A percentile compares a stretch with the other conserved stretches of the same genome.
phyloP scores from a whole-genome alignment of 805 yeast species.

The Candida boidinii region DNA sequence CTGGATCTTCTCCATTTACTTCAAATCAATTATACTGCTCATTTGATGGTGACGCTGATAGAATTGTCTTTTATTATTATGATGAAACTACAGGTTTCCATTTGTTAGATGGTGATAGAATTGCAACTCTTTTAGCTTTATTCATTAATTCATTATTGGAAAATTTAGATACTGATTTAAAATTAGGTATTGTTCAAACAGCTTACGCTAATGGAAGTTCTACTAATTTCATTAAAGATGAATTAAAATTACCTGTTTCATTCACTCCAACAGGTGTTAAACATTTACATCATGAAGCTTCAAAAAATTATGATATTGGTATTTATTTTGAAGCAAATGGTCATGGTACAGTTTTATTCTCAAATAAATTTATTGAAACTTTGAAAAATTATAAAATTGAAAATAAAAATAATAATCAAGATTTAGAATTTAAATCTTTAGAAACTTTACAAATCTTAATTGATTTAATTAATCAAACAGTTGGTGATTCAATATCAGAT shows the following conservation, averaged over 20 bases:
- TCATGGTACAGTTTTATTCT: slow-evolving; percentile 93
- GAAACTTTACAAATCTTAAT: slow-evolving; percentile 51
- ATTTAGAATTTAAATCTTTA: slow-evolving; percentile 41
- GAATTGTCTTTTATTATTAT: slow-evolving; percentile 74
- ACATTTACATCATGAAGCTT: slow-evolving; percentile 90
- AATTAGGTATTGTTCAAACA: slow-evolving; percentile 87
- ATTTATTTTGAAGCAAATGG: slow-evolving; percentile 98
- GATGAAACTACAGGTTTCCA: slow-evolving; percentile 32
- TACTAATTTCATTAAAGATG: slow-evolving; percentile 56
- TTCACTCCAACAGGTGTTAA: slow-evolving; percentile 96
- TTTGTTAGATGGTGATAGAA: slow-evolving; percentile 87
- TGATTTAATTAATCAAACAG: slow-evolving; percentile 84
- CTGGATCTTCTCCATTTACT: slow-evolving; percentile 33
- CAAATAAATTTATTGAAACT: slow-evolving; percentile 38
- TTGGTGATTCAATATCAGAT: slow-evolving; percentile 98
- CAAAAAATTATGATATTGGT: slow-evolving; percentile 78
- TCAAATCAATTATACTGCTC: slow-evolving; percentile 69
- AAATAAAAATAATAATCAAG: slow-evolving; percentile 31
- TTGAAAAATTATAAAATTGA: slow-evolving; percentile 22
- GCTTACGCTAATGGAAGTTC: slow-evolving; percentile 97
- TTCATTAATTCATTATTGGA: slow-evolving; percentile 43
- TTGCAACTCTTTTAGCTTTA: slow-evolving; percentile 74
- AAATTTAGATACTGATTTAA: slow-evolving; percentile 33
- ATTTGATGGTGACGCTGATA: slow-evolving; percentile 96
- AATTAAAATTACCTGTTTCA: slow-evolving; percentile 64